Conservation (phyloP, 225 moss, liverwort and hornwort genomes). For the Asterella californica region DNA sequence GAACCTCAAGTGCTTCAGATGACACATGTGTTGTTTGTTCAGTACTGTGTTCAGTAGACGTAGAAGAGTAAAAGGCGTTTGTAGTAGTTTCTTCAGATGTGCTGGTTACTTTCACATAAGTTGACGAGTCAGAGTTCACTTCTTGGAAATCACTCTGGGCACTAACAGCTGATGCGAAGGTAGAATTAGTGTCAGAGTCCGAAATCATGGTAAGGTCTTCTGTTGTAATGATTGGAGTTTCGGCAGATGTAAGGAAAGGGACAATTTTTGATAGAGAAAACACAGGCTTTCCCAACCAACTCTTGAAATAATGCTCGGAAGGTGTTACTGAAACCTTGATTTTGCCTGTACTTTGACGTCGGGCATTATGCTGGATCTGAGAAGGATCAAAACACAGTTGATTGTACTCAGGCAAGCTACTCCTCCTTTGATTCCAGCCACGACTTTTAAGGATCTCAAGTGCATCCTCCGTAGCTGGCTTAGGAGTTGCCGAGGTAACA, state of each 20-base stretch:
- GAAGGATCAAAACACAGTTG: not conserved
- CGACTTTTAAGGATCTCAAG: not conserved
- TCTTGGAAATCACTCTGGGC: no score
- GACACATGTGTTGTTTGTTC: no score
- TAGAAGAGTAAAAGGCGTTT: no score
- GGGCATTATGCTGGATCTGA: no score
- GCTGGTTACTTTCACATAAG: no score
- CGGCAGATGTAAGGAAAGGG: not conserved
- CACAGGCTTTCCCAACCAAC: not conserved
- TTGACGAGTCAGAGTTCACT: no score
- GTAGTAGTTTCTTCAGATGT: no score
- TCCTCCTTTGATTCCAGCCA: not conserved
- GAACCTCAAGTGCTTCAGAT: not conserved
- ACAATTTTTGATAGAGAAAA: not conserved
- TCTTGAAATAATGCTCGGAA: not conserved
- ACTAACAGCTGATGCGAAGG: no score
- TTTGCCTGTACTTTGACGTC: slow-evolving; percentile 7
- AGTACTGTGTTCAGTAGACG: no score
- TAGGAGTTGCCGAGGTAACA: not conserved
- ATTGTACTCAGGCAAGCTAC: slow-evolving; percentile 1
- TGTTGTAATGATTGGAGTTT: not conserved
- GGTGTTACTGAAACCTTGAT: not conserved
- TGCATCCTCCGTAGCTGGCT: not conserved
- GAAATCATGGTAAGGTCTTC: no score
- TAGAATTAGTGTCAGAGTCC: no score